Evolutionary conservation across 1,284 basidiomycete genomes (phyloP).

Genomic region (Polyporus tsugae): DNA sequence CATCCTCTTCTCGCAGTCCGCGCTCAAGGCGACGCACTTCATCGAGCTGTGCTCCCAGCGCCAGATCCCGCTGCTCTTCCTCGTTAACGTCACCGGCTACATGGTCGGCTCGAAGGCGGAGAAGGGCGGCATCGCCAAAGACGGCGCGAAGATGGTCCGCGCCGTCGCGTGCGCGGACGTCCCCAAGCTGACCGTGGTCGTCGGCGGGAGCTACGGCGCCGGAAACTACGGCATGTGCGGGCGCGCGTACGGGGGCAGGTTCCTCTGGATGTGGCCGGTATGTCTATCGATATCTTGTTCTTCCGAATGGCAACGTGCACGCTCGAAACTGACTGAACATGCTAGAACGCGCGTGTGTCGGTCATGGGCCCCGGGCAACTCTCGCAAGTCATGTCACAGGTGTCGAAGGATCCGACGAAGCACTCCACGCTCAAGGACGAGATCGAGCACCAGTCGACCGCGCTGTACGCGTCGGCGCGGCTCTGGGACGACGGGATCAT

Average conservation of each 20-base stretch:
- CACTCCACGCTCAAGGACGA: slow-evolving; percentile 78
- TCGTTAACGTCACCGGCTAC: slow-evolving; percentile 94
- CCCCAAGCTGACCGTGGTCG: slow-evolving; percentile 92
- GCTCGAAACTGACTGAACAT: not conserved
- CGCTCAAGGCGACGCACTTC: slow-evolving; percentile 94
- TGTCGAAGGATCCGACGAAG: slow-evolving; percentile 83
- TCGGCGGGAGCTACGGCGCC: slow-evolving; percentile 96
- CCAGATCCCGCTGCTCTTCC: slow-evolving; percentile 88
- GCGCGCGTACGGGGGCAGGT: slow-evolving; percentile 91
- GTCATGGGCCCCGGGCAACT: slow-evolving; percentile 97
- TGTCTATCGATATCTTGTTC: slow-evolving; percentile 39
- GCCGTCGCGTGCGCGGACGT: slow-evolving; percentile 95
- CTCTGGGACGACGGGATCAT: slow-evolving; percentile 98
- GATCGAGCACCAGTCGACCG: slow-evolving; percentile 89
- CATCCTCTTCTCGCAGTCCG: slow-evolving; percentile 93
- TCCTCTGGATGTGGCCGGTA: slow-evolving; percentile 98
- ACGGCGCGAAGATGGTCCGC: slow-evolving; percentile 98
- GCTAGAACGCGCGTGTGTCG: slow-evolving; percentile 90
- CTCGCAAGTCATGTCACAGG: slow-evolving; percentile 90
- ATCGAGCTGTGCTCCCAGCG: slow-evolving; percentile 95
- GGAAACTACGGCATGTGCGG: slow-evolving; percentile 97
- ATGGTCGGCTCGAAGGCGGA: slow-evolving; percentile 97
- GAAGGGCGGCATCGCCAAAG: slow-evolving; percentile 95
- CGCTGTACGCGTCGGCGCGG: slow-evolving; percentile 88
- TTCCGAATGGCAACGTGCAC: not conserved